phyloP scores from a whole-genome alignment of 2,329 filamentous ascomycete genomes.

The Xylariaceae sp. region DNA sequence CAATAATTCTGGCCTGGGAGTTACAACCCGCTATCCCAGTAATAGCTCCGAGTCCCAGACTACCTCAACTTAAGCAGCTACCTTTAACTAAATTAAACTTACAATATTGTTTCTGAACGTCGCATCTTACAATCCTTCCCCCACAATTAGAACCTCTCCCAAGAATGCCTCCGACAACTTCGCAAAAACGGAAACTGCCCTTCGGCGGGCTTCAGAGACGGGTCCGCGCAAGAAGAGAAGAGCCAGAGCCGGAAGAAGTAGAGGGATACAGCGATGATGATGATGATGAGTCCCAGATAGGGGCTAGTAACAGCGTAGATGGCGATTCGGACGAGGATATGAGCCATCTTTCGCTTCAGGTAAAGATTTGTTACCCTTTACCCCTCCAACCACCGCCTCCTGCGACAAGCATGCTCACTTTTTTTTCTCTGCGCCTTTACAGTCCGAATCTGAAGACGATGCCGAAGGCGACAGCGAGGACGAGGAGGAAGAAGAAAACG shows the following conservation, averaged over 20 bases:
- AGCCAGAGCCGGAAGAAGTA: constrained; percentile 37
- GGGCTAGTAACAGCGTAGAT: constrained; percentile 31
- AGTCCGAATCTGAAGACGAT: constrained; percentile 26
- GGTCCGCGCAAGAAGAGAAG: constrained; percentile 39
- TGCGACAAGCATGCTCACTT: background rate
- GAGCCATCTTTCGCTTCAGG: too few species aligned
- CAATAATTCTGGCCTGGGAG: too few species aligned
- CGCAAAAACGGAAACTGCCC: constrained; percentile 38
- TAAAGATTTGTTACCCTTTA: too few species aligned
- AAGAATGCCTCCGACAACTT: constrained; percentile 20
- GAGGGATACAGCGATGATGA: constrained; percentile 30
- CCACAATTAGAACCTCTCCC: background rate
- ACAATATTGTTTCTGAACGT: too few species aligned
- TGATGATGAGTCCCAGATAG: constrained; percentile 34
- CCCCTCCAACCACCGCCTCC: background rate
- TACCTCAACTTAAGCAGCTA: too few species aligned
- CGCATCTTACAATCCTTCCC: too few species aligned
- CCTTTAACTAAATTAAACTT: too few species aligned
- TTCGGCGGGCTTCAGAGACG: constrained; percentile 36
- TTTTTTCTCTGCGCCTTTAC: constrained; percentile 11
- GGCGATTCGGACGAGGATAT: constrained; percentile 29
- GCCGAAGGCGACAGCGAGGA: constrained; percentile 31
- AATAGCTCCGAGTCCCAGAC: too few species aligned
- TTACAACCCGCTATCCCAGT: too few species aligned
- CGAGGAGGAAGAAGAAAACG: constrained; percentile 25